phyloP scores from a whole-genome alignment of 2,329 filamentous ascomycete genomes.

The Orbilia javanica region DNA sequence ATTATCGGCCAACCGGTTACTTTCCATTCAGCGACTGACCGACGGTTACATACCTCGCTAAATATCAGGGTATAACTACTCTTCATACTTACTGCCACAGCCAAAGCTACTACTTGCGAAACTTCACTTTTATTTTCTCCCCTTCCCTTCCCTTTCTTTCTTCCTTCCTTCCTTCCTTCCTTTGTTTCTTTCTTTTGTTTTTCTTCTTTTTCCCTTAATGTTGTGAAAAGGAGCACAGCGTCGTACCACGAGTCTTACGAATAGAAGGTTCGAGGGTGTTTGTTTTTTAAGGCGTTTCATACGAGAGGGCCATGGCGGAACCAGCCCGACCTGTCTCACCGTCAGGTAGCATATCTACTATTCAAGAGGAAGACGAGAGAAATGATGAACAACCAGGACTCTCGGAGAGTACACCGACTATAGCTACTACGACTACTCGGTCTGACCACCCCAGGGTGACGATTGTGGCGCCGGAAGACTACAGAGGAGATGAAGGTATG shows the following conservation, averaged over 20 bases:
- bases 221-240: constrained; percentile 6
- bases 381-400: constrained; percentile 5
- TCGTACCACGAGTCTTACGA: not conserved
- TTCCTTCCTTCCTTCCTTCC: not conserved
- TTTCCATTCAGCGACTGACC: constrained; percentile 23
- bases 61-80: constrained; percentile 2
- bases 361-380: constrained; percentile 7
- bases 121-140: constrained; percentile 1
- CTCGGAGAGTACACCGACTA: constrained; percentile 40
- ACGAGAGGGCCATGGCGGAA: constrained; percentile 40
- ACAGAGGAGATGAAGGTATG: constrained; percentile 51
- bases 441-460: constrained; percentile 48
- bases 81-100: not conserved
- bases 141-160: not conserved
- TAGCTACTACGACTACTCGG: constrained; percentile 29
- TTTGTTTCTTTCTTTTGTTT: not conserved
- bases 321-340: constrained; percentile 42
- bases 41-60: constrained; percentile 53
- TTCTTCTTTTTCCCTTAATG: not conserved
- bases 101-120: constrained; percentile 3
- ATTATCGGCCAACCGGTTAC: constrained; percentile 35
- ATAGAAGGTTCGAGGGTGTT: constrained; percentile 1
- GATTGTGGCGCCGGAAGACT: constrained; percentile 50
- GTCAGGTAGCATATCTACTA: constrained; percentile 31
- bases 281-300: not conserved